Conservation (phyloP, 805 yeast species). For the Cyberlindnera suaveolens region DNA sequence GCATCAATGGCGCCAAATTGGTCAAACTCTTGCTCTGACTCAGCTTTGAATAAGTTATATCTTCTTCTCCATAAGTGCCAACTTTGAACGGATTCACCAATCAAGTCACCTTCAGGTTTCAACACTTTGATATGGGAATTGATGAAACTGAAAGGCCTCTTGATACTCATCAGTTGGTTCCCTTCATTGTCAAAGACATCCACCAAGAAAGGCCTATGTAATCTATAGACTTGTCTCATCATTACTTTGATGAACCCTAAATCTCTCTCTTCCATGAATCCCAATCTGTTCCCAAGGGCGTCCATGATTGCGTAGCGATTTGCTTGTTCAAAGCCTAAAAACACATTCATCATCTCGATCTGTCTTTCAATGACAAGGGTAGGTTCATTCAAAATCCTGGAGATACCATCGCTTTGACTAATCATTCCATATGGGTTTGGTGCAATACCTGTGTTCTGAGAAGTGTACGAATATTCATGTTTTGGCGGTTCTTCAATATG, state of each 20-base stretch:
- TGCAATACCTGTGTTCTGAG: slow-evolving; percentile 30
- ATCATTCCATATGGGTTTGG: slow-evolving; percentile 28
- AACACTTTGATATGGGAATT: slow-evolving; percentile 80
- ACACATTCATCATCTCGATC: slow-evolving; percentile 80
- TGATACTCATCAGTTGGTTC: slow-evolving; percentile 54
- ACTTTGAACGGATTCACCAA: slow-evolving; percentile 86
- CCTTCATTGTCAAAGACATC: slow-evolving; percentile 65
- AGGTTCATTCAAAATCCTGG: slow-evolving; percentile 65
- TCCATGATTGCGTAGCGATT: slow-evolving; percentile 73
- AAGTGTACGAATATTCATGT: slow-evolving; percentile 3
- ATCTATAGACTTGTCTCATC: slow-evolving; percentile 75
- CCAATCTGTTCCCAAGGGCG: slow-evolving; percentile 66
- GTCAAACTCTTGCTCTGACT: slow-evolving; percentile 35
- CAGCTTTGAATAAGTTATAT: slow-evolving; percentile 66
- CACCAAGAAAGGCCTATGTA: slow-evolving; percentile 82
- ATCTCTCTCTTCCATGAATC: slow-evolving; percentile 79
- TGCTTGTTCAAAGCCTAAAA: slow-evolving; percentile 89
- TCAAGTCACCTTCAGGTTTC: slow-evolving; percentile 38
- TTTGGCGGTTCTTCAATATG: slow-evolving; percentile 3
- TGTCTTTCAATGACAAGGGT: slow-evolving; percentile 83
- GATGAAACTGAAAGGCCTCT: slow-evolving; percentile 80
- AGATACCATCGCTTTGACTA: slow-evolving; percentile 51
- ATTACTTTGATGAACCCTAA: slow-evolving; percentile 46
- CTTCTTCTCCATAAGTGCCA: slow-evolving; percentile 95
- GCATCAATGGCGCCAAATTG: slow-evolving; percentile 90